Evolutionary conservation across 1,284 basidiomycete species (phyloP).

Genomic region (Tylopilus microsporus): DNA sequence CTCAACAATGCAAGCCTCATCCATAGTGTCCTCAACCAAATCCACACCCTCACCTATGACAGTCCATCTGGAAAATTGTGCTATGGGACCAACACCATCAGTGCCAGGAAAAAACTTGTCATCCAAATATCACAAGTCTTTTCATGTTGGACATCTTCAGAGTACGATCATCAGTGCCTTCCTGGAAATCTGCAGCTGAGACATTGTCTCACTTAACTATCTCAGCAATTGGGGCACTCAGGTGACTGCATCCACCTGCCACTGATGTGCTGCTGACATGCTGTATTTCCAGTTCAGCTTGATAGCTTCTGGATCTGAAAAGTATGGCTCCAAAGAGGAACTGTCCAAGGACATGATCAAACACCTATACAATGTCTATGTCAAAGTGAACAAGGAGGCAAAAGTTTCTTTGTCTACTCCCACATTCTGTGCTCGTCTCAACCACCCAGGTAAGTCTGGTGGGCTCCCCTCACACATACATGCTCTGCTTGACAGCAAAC

Average conservation of each 20-base stretch:
- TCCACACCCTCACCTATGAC: constrained; percentile 69
- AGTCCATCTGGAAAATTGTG: constrained; percentile 50
- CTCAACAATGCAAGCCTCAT: constrained; percentile 64
- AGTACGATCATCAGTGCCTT: constrained; percentile 98
- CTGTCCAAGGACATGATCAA: constrained; percentile 89
- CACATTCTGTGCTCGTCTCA: no score
- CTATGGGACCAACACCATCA: constrained; percentile 74
- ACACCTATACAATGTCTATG: constrained; percentile 93
- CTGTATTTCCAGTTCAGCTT: constrained; percentile 74
- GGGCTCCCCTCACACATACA: no score
- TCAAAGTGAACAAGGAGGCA: constrained; percentile 88
- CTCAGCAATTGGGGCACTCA: constrained; percentile 93
- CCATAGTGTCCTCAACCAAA: constrained; percentile 75
- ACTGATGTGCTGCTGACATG: constrained; percentile 1
- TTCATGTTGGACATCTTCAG: constrained; percentile 96
- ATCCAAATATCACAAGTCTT: constrained; percentile 98
- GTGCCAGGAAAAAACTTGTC: constrained; percentile 74
- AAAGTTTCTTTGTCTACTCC: no score
- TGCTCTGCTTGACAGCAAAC: no score
- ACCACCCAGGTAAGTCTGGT: no score
- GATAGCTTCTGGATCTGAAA: constrained; percentile 89
- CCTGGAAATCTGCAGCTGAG: constrained; percentile 90
- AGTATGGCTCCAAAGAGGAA: constrained; percentile 82
- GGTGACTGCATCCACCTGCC: constrained; percentile 38
- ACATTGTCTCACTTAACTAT: constrained; percentile 90